A percentile compares a stretch with the other conserved stretches of the same genome.
These are phyloP conservation scores for Rhizopogon sp. DNA, from an alignment of 768 basidiomycete species.

Conservation along the genomic window DNA sequence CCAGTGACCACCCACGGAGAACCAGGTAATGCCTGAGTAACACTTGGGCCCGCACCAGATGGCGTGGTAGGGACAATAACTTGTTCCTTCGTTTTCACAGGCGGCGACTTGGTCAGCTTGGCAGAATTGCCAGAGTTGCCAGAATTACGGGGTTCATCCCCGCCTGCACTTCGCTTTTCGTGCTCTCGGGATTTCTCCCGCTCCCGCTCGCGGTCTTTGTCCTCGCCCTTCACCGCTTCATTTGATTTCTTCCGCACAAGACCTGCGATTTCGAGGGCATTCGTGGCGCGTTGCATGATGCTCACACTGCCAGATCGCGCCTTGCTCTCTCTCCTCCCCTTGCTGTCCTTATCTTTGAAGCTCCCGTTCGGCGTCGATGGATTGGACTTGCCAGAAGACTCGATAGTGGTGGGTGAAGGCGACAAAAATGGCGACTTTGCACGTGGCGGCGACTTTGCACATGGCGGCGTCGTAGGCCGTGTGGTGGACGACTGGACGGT, in stretches of 20 bases:
- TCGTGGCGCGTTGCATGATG: slow-evolving; percentile 94
- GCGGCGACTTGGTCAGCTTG: slow-evolving; percentile 68
- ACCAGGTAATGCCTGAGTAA: slow-evolving; percentile 32
- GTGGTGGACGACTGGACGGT: slow-evolving; percentile 34
- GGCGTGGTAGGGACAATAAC: slow-evolving; percentile 45
- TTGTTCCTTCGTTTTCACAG: slow-evolving; percentile 47
- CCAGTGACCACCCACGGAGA: slow-evolving; percentile 76
- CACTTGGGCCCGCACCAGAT: slow-evolving; percentile 27
- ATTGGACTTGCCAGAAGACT: slow-evolving; percentile 50
- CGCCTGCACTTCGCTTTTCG: slow-evolving; percentile 37
- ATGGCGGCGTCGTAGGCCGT: slow-evolving; percentile 48
- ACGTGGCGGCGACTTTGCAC: slow-evolving; percentile 46
- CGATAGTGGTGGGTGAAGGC: slow-evolving; percentile 48
- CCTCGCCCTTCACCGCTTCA: slow-evolving; percentile 67
- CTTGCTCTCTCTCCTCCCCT: slow-evolving; percentile 53
- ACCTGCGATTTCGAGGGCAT: slow-evolving; percentile 81
- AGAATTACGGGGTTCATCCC: slow-evolving; percentile 58
- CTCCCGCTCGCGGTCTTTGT: slow-evolving; percentile 34
- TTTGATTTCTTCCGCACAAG: slow-evolving; percentile 78
- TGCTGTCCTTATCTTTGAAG: slow-evolving; percentile 47
- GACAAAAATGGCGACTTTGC: slow-evolving; percentile 50
- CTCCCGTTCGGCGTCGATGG: slow-evolving; percentile 68
- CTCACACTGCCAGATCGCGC: slow-evolving; percentile 84
- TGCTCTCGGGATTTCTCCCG: slow-evolving; percentile 38
- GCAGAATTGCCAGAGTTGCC: slow-evolving; percentile 55